Percentiles rank a stretch among this genome's conserved stretches.
Conservation (phyloP, 1,139 yeast genomes). For the Yamadazyma buinensis region DNA sequence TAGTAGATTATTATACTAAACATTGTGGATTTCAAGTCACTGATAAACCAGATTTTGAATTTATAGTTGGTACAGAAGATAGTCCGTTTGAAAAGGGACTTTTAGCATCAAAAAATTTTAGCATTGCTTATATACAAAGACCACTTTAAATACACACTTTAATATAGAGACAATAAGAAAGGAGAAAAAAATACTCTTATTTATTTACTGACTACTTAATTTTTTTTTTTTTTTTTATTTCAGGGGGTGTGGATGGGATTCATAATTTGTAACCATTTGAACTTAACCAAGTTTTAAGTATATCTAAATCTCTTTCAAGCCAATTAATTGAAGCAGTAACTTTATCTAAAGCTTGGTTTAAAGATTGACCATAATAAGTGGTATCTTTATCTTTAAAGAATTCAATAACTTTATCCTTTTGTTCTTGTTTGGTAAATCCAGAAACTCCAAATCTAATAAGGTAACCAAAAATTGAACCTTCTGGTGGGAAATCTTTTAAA, state of each 20-base stretch:
- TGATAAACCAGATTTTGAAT: slow-evolving; percentile 19
- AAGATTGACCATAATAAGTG: slow-evolving; percentile 69
- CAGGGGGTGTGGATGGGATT: too few species aligned
- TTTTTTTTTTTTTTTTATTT: too few species aligned
- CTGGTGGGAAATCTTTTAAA: slow-evolving; percentile 70
- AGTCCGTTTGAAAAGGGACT: slow-evolving; percentile 29
- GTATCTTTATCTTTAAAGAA: slow-evolving; percentile 63
- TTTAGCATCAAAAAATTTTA: slow-evolving; percentile 29
- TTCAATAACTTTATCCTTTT: slow-evolving; percentile 50
- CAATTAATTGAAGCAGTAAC: slow-evolving; percentile 60
- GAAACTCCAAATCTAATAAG: slow-evolving; percentile 61
- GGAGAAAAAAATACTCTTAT: too few species aligned
- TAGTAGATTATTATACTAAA: slow-evolving; percentile 42
- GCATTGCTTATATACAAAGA: slow-evolving; percentile 28
- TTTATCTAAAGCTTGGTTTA: slow-evolving; percentile 69
- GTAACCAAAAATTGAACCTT: slow-evolving; percentile 71
- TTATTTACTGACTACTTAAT: too few species aligned
- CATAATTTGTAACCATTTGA: slow-evolving; percentile 36
- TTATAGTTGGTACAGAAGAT: slow-evolving; percentile 6
- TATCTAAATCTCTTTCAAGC: slow-evolving; percentile 59
- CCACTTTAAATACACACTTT: slow-evolving; percentile 1
- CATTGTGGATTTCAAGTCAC: slow-evolving; percentile 36
- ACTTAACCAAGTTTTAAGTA: slow-evolving; percentile 52
- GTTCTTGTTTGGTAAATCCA: slow-evolving; percentile 61
- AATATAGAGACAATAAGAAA: too few species aligned